These are phyloP conservation scores for Fusarium pseudograminearum DNA, from an alignment of 2,329 filamentous ascomycete species.

Conservation along the genomic window DNA sequence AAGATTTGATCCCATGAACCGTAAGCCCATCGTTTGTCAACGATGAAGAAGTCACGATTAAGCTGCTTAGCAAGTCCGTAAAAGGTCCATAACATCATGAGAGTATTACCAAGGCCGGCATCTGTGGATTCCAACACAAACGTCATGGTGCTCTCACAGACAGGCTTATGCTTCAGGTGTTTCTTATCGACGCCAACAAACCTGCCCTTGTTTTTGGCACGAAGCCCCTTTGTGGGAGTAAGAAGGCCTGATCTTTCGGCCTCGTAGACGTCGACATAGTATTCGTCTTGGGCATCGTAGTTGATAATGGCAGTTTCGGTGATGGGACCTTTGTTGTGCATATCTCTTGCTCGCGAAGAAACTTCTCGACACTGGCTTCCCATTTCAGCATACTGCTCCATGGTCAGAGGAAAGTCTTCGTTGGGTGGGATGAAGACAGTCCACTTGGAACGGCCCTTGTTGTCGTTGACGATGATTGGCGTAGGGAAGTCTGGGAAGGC, in stretches of 20 bases:
- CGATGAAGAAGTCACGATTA: conserved; percentile 82
- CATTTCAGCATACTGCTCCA: conserved; percentile 76
- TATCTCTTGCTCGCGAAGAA: conserved; percentile 66
- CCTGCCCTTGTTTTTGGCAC: conserved; percentile 57
- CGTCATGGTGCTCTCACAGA: conserved; percentile 79
- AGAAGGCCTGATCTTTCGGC: conserved; percentile 75
- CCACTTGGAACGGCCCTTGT: conserved; percentile 76
- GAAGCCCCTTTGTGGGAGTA: conserved; percentile 50
- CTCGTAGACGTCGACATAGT: conserved; percentile 80
- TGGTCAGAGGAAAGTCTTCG: conserved; percentile 73
- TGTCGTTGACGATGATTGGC: conserved; percentile 76
- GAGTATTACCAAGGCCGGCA: conserved; percentile 79
- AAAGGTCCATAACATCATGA: conserved; percentile 86
- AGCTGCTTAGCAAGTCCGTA: conserved; percentile 84
- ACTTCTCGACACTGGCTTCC: conserved; percentile 76
- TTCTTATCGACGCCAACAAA: conserved; percentile 63
- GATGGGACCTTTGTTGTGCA: conserved; percentile 53
- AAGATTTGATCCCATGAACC: conserved; percentile 82
- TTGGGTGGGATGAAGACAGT: conserved; percentile 81
- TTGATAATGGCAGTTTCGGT: conserved; percentile 60
- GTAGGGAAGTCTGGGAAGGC: conserved; percentile 78
- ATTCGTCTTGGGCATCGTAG: conserved; percentile 73
- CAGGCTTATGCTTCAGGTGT: conserved; percentile 60
- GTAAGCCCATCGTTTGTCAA: conserved; percentile 87
- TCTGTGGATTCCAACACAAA: conserved; percentile 80